phyloP scores from a whole-genome alignment of 169 alveolate genomes.

The Ichthyophthirius multifiliis region DNA sequence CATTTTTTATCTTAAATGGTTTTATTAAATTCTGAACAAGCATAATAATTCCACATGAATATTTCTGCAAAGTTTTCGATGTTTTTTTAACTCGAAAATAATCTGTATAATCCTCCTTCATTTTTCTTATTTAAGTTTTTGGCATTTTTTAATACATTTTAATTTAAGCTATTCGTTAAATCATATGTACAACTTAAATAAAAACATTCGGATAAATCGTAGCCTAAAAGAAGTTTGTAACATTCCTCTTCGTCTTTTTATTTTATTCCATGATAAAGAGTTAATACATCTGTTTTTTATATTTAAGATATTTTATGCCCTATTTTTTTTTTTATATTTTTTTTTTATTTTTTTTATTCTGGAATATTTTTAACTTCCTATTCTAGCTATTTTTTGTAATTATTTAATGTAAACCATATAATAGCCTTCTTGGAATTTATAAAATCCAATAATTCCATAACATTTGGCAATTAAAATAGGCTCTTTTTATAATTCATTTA shows the following conservation, averaged over 20 bases:
- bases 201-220: slow-evolving; percentile 63
- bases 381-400: slow-evolving; percentile 42
- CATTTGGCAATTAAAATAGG: not conserved
- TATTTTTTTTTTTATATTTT: slow-evolving; percentile 53
- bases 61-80: slow-evolving; percentile 17
- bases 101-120: slow-evolving; percentile 19
- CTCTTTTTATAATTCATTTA: not conserved
- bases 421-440: slow-evolving; percentile 66
- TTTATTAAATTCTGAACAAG: slow-evolving; percentile 26
- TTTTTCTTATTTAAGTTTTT: not conserved
- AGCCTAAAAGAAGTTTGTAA: slow-evolving; percentile 51
- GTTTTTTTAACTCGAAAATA: not conserved
- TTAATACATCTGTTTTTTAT: slow-evolving; percentile 46
- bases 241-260: slow-evolving; percentile 60
- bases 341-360: slow-evolving; percentile 17
- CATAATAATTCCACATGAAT: slow-evolving; percentile 56
- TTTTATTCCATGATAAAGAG: slow-evolving; percentile 42
- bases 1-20: slow-evolving; percentile 54
- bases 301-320: slow-evolving; percentile 60
- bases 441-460: slow-evolving; percentile 61
- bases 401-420: slow-evolving; percentile 53
- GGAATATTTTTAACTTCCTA: slow-evolving; percentile 25
- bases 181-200: slow-evolving; percentile 42
- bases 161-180: not conserved
- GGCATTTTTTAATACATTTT: slow-evolving; percentile 8